Conservation (phyloP, 208 protist species). For the Wallacemonas sp. region DNA sequence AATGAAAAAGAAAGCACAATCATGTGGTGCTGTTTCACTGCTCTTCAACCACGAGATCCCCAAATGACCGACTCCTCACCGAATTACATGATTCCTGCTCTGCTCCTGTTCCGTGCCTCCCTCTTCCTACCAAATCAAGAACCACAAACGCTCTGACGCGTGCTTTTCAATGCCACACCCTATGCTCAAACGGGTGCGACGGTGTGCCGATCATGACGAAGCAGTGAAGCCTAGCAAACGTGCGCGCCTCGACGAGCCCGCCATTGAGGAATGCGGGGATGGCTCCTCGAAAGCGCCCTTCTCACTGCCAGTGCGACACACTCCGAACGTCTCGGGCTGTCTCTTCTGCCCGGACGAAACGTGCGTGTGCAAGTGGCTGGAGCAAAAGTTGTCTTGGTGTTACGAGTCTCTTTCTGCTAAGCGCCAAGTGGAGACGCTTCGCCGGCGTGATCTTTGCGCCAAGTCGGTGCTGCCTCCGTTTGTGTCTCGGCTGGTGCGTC, state of each 20-base stretch:
- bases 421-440: slow-evolving; percentile 41
- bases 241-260: neutral
- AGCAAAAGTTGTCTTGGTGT: slow-evolving; percentile 33
- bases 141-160: too few species aligned
- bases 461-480: slow-evolving; percentile 87
- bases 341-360: slow-evolving; percentile 41
- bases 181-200: slow-evolving; percentile 3
- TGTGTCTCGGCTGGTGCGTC: slow-evolving; percentile 57
- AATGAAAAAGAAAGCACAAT: too few species aligned
- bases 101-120: too few species aligned
- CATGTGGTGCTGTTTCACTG: too few species aligned
- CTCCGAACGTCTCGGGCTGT: slow-evolving; percentile 51
- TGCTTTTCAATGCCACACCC: neutral
- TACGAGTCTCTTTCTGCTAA: slow-evolving; percentile 52
- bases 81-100: too few species aligned
- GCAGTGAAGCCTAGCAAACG: neutral
- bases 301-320: slow-evolving; percentile 42
- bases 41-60: too few species aligned
- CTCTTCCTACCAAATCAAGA: too few species aligned
- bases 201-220: neutral
- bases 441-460: slow-evolving; percentile 69
- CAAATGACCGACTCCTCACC: too few species aligned
- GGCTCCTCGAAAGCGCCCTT: slow-evolving; percentile 50
- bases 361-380: slow-evolving; percentile 64
- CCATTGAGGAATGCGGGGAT: slow-evolving; percentile 29